Evolutionary conservation across 1,284 basidiomycete genomes (phyloP).

Genomic region (Sporisorium reilianum): DNA sequence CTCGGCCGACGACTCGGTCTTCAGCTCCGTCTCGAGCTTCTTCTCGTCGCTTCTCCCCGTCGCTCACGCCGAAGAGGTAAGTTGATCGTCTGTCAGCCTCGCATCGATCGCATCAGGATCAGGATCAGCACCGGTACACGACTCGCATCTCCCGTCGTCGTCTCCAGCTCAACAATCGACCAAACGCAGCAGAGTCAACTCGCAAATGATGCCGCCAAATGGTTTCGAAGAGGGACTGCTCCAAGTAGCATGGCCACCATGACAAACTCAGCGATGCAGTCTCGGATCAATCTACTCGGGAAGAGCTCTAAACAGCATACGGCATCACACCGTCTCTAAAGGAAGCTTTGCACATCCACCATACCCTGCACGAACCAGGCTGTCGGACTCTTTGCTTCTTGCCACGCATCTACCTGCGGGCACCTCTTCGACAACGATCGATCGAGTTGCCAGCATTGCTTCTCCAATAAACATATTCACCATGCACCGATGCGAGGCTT

Average conservation of each 20-base stretch:
- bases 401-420: not conserved
- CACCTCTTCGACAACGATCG: not conserved
- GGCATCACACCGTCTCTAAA: no score
- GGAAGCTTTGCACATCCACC: not conserved
- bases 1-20: constrained; percentile 47
- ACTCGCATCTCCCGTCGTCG: not conserved
- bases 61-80: constrained; percentile 59
- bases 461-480: not conserved
- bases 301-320: no score
- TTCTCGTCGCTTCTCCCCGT: constrained; percentile 57
- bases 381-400: not conserved
- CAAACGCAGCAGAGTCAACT: no score
- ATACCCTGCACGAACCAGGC: no score
- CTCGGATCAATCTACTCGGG: no score
- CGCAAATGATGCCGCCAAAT: not conserved
- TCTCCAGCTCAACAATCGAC: not conserved
- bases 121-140: not conserved
- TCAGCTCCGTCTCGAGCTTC: constrained; percentile 53
- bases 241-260: not conserved
- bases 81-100: constrained; percentile 17
- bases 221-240: no score
- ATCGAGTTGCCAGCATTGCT: not conserved
- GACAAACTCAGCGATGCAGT: no score
- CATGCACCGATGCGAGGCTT: not conserved
- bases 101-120: no score